These are phyloP conservation scores for Solanum lycopersicoides DNA, from an alignment of 257 asterid genomes.

Conservation along the genomic window DNA sequence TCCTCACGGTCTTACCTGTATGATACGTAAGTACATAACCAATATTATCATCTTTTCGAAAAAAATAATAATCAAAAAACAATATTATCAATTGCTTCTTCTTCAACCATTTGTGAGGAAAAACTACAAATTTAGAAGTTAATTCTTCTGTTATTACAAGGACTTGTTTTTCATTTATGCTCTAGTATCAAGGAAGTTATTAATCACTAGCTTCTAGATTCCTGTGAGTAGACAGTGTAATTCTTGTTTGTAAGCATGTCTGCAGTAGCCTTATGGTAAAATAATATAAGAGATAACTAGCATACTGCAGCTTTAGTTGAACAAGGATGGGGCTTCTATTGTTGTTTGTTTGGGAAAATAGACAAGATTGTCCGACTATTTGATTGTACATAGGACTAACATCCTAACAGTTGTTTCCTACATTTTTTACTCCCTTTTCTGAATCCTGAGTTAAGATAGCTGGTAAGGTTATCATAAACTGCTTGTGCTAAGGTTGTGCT, in stretches of 20 bases:
- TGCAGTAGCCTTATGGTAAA: not conserved
- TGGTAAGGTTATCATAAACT: not conserved
- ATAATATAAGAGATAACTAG: not conserved
- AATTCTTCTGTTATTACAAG: not conserved
- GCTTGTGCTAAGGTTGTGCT: not conserved
- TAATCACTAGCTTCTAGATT: not conserved
- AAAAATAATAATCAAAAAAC: not conserved
- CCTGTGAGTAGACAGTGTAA: not conserved
- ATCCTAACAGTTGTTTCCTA: not conserved
- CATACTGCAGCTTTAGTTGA: not conserved
- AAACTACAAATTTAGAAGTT: not conserved
- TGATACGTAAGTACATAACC: slow-evolving; percentile 70
- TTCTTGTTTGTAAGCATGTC: not conserved
- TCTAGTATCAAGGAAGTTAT: not conserved
- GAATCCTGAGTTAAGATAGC: not conserved
- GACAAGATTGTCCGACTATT: not conserved
- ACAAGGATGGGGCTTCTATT: not conserved
- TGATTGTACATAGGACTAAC: not conserved
- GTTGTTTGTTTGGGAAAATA: not conserved
- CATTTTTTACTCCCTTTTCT: not conserved
- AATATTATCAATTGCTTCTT: not conserved
- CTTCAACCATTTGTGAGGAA: not conserved
- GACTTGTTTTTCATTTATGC: not conserved
- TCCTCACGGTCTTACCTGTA: slow-evolving; percentile 95
- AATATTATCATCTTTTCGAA: not conserved